Conservation (phyloP, 2,329 filamentous ascomycete genomes). For the Colletotrichum sp. region DNA sequence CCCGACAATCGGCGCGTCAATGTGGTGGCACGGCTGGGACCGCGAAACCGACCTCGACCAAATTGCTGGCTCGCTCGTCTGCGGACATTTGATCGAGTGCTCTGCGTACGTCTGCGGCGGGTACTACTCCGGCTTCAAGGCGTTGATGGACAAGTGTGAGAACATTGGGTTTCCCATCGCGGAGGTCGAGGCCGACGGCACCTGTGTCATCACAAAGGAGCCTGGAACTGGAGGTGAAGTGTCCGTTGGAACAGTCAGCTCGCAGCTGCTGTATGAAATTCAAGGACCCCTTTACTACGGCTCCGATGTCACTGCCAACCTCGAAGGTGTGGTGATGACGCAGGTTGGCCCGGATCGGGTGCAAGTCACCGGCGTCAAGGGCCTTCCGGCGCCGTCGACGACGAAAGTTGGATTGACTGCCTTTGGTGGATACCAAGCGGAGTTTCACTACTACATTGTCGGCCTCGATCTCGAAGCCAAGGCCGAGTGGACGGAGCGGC, state of each 20-base stretch:
- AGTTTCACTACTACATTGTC: conserved; percentile 26
- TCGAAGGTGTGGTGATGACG: conserved; percentile 45
- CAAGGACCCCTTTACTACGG: conserved; percentile 40
- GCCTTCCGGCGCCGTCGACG: conserved; percentile 33
- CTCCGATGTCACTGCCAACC: conserved; percentile 33
- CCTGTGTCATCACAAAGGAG: conserved; percentile 31
- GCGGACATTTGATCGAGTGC: conserved; percentile 60
- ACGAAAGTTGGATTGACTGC: conserved; percentile 33
- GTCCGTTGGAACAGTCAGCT: conserved; percentile 28
- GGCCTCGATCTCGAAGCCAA: conserved; percentile 27
- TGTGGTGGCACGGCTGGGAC: conserved; percentile 60
- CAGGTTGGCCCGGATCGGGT: conserved; percentile 40
- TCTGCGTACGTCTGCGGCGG: conserved; percentile 57
- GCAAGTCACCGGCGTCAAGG: conserved; percentile 36
- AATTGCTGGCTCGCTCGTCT: conserved; percentile 55
- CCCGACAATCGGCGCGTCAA: conserved; percentile 60
- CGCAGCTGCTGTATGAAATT: conserved; percentile 42
- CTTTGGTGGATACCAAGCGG: conserved; percentile 28
- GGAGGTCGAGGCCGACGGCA: conserved; percentile 50
- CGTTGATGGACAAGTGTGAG: conserved; percentile 41
- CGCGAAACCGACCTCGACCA: conserved; percentile 52
- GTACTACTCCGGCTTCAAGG: conserved; percentile 57
- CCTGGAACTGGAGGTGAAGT: conserved; percentile 28
- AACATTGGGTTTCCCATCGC: conserved; percentile 54
- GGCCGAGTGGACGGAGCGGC: conserved; percentile 27